A percentile compares a stretch with the other conserved stretches of the same genome.
These are phyloP conservation scores for Apophysomyces ossiformis DNA, from an alignment of 371 early-diverging fungal species.

Conservation along the genomic window DNA sequence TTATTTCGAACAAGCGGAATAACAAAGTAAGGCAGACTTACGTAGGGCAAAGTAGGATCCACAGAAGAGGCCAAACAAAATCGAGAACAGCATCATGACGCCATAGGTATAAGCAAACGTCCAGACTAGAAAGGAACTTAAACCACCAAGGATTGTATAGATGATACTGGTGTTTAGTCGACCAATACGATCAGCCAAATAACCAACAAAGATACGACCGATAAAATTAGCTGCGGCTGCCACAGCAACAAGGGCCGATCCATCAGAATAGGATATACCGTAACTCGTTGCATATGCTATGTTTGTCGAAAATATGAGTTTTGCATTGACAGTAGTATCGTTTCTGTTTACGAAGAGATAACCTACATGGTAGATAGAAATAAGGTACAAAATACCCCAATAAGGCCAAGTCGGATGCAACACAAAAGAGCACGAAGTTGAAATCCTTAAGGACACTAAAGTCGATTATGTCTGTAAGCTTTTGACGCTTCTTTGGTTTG, in stretches of 20 bases:
- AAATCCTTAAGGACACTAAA: slow-evolving; percentile 47
- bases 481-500: slow-evolving; percentile 16
- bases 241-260: slow-evolving; percentile 37
- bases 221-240: slow-evolving; percentile 58
- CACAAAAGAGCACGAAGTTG: slow-evolving; percentile 47
- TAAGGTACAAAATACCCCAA: slow-evolving; percentile 67
- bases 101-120: slow-evolving; percentile 49
- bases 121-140: slow-evolving; percentile 54
- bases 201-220: slow-evolving; percentile 61
- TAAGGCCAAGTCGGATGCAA: slow-evolving; percentile 47
- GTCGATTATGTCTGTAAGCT: slow-evolving; percentile 43
- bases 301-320: background rate
- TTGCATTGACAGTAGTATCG: background rate
- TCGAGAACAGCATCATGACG: slow-evolving; percentile 40
- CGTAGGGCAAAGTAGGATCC: slow-evolving; percentile 43
- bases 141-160: slow-evolving; percentile 31
- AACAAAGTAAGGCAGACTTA: slow-evolving; percentile 11
- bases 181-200: slow-evolving; percentile 50
- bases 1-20: background rate
- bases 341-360: background rate
- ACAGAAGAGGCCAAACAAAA: slow-evolving; percentile 47
- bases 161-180: slow-evolving; percentile 46
- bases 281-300: slow-evolving; percentile 35
- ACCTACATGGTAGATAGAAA: slow-evolving; percentile 57
- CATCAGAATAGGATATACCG: slow-evolving; percentile 33